phyloP scores from a whole-genome alignment of 2,329 filamentous ascomycete species.

The Coniochaeta ligniaria region DNA sequence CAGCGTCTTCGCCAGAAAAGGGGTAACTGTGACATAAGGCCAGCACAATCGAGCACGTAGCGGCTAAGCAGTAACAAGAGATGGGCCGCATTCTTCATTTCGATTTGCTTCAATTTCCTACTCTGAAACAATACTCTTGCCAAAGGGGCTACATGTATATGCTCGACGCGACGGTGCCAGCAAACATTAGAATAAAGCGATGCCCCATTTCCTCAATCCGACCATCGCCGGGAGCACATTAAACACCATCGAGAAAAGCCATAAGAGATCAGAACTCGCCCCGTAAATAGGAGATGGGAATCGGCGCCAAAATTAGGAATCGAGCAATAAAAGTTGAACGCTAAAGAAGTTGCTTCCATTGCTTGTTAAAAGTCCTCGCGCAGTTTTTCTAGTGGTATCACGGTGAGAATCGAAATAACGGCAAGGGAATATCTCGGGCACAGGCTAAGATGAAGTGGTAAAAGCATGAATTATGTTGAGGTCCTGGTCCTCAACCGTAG shows the following conservation, averaged over 20 bases:
- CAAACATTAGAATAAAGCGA: not conserved
- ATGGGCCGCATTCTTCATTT: not conserved
- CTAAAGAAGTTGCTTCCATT: constrained; percentile 1
- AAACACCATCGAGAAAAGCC: not conserved
- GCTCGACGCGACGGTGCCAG: not conserved
- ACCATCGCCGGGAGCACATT: not conserved
- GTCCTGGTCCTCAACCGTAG: not conserved
- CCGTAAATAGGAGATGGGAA: not conserved
- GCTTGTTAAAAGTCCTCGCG: constrained; percentile 3
- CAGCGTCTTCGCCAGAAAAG: no score
- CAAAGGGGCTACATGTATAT: not conserved
- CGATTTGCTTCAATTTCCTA: not conserved
- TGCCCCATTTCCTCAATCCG: not conserved
- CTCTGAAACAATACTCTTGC: not conserved
- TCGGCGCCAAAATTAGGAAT: not conserved
- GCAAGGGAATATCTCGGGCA: constrained; percentile 3
- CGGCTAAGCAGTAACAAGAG: not conserved
- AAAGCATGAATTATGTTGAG: constrained; percentile 5
- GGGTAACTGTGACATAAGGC: not conserved
- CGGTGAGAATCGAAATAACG: constrained; percentile 8
- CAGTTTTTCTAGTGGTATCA: constrained; percentile 22
- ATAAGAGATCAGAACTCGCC: not conserved
- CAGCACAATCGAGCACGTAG: not conserved
- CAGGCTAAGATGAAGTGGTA: constrained; percentile 2
- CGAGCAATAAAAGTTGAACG: not conserved